Percentiles rank a stretch among this genome's conserved stretches.
Conservation (phyloP, 495 filamentous ascomycete species). For the Pyrenopolyporus hunteri region DNA sequence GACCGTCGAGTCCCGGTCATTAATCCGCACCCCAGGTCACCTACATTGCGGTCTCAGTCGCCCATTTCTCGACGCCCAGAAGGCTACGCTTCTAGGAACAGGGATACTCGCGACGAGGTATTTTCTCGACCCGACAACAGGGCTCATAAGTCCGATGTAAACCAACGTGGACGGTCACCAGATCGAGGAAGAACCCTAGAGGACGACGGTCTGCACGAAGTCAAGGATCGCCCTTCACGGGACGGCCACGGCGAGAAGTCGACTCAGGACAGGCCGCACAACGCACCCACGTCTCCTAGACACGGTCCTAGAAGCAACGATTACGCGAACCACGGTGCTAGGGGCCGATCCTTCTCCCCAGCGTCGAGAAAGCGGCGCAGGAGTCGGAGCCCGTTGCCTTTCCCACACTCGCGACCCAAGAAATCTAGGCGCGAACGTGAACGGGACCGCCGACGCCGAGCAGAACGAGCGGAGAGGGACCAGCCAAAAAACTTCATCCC, state of each 20-base stretch:
- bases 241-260: constrained; percentile 22
- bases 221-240: constrained; percentile 27
- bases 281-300: constrained; percentile 38
- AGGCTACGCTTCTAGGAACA: constrained; percentile 21
- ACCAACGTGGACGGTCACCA: constrained; percentile 36
- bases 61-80: constrained; percentile 32
- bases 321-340: constrained; percentile 28
- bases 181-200: constrained; percentile 22
- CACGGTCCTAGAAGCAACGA: constrained; percentile 29
- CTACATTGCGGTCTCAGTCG: constrained; percentile 35
- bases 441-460: constrained; percentile 39
- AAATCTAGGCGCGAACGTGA: constrained; percentile 42
- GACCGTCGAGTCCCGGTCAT: constrained; percentile 29
- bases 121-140: constrained; percentile 29
- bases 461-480: constrained; percentile 33
- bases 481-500: constrained; percentile 26
- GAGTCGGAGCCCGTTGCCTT: constrained; percentile 40
- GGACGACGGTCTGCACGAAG: constrained; percentile 28
- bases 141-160: constrained; percentile 30
- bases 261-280: constrained; percentile 23
- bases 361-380: constrained; percentile 40
- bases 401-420: constrained; percentile 36
- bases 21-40: constrained; percentile 30
- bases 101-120: constrained; percentile 25
- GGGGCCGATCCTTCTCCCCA: constrained; percentile 41